These are phyloP conservation scores for Aspergillus nomiae DNA, from an alignment of 2,329 filamentous ascomycete genomes.

Conservation along the genomic window DNA sequence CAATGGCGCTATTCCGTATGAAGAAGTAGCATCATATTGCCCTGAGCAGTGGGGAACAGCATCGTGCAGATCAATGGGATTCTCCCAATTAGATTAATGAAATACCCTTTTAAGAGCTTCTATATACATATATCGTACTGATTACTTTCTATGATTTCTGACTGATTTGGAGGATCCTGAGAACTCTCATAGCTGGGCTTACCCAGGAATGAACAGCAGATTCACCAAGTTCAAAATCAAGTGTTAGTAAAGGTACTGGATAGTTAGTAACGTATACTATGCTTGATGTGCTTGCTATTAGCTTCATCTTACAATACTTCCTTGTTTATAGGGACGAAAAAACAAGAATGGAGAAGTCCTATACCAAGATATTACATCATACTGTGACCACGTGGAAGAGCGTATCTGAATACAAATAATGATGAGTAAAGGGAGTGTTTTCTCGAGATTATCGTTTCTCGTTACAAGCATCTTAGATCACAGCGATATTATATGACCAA, in stretches of 20 bases:
- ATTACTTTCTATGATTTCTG: not conserved
- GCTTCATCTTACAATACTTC: too few species aligned
- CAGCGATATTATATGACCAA: not conserved
- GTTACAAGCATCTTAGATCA: too few species aligned
- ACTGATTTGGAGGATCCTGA: not conserved
- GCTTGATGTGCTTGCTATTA: not conserved
- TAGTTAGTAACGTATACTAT: not conserved
- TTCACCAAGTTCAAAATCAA: not conserved
- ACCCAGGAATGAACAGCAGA: not conserved
- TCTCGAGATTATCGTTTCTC: not conserved
- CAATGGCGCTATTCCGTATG: not conserved
- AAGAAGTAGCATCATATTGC: not conserved
- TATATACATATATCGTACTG: not conserved
- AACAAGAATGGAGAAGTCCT: too few species aligned
- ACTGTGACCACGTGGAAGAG: too few species aligned
- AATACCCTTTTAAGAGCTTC: not conserved
- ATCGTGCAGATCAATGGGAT: not conserved
- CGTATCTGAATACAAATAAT: not conserved
- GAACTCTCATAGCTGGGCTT: not conserved
- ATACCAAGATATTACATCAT: too few species aligned
- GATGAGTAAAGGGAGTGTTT: not conserved
- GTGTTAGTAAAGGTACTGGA: not conserved
- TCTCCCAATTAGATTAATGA: not conserved
- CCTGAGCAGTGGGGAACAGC: not conserved
- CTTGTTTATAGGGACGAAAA: too few species aligned